Percentiles rank a stretch among this genome's conserved stretches.
phyloP scores from a whole-genome alignment of 2,329 filamentous ascomycete genomes.

The Zasmidium angulare region DNA sequence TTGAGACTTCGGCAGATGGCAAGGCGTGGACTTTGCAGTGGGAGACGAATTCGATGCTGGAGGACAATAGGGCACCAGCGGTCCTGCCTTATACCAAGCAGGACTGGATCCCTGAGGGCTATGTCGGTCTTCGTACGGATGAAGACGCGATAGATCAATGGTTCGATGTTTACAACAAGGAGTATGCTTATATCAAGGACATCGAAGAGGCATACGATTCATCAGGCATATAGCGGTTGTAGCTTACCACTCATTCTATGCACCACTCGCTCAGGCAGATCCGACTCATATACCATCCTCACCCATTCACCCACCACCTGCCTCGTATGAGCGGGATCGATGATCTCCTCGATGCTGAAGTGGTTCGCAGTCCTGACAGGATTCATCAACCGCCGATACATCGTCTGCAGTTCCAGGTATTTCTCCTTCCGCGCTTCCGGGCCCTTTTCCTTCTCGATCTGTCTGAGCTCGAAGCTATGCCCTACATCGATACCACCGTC shows the following conservation, averaged over 20 bases:
- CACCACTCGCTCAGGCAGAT: conserved; percentile 52
- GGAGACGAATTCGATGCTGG: not conserved
- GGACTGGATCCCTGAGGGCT: not conserved
- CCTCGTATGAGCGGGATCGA: conserved; percentile 62
- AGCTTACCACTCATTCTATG: conserved; percentile 38
- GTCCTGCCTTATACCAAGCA: not conserved
- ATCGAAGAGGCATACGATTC: not conserved
- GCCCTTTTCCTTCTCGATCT: conserved; percentile 53
- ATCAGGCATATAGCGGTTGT: conserved; percentile 31
- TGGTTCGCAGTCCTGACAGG: conserved; percentile 63
- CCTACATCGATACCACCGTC: conserved; percentile 66
- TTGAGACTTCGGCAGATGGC: not conserved
- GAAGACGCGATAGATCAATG: not conserved
- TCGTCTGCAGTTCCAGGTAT: conserved; percentile 59
- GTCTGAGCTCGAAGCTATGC: conserved; percentile 59
- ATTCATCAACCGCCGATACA: conserved; percentile 64
- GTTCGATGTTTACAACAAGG: too few species aligned
- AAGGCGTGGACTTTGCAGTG: not conserved
- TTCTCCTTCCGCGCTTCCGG: conserved; percentile 48
- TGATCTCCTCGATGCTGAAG: conserved; percentile 65
- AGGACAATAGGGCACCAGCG: not conserved
- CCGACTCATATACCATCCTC: conserved; percentile 55
- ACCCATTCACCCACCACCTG: conserved; percentile 57
- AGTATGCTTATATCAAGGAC: too few species aligned
- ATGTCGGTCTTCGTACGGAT: not conserved